Percentiles rank a stretch among this genome's conserved stretches.
These are phyloP conservation scores for Trypanosoma grayi DNA, from an alignment of 208 protist genomes.

Conservation along the genomic window DNA sequence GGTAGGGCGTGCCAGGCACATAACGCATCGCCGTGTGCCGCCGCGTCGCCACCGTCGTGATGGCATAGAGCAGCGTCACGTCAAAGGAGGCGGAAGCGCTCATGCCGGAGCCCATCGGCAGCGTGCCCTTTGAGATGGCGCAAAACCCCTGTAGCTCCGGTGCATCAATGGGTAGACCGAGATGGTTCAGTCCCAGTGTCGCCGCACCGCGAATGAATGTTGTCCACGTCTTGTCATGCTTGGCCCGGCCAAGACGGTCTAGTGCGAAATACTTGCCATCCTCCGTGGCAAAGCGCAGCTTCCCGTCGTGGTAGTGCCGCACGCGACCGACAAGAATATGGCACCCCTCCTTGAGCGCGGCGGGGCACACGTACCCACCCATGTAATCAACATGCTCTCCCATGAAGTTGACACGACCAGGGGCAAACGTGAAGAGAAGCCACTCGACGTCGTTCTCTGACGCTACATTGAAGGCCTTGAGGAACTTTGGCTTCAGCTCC, in stretches of 20 bases:
- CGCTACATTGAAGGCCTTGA: slow-evolving; percentile 38
- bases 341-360: slow-evolving; percentile 45
- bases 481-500: slow-evolving; percentile 57
- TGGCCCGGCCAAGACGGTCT: slow-evolving; percentile 23
- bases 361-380: slow-evolving; percentile 64
- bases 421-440: slow-evolving; percentile 58
- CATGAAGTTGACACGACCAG: slow-evolving; percentile 82
- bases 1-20: slow-evolving; percentile 22
- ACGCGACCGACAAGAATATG: slow-evolving; percentile 53
- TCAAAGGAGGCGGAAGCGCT: slow-evolving; percentile 67
- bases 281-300: slow-evolving; percentile 46
- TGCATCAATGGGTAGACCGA: slow-evolving; percentile 37
- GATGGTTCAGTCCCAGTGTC: slow-evolving; percentile 37
- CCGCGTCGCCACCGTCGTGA: slow-evolving; percentile 27
- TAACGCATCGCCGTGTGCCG: slow-evolving; percentile 19
- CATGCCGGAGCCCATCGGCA: slow-evolving; percentile 78
- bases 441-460: slow-evolving; percentile 41
- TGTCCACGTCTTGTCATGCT: slow-evolving; percentile 47
- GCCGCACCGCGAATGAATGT: slow-evolving; percentile 45
- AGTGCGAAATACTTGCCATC: slow-evolving; percentile 38
- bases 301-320: slow-evolving; percentile 30
- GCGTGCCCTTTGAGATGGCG: slow-evolving; percentile 49
- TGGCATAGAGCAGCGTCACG: slow-evolving; percentile 43
- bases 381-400: slow-evolving; percentile 88
- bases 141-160: slow-evolving; percentile 43